A percentile compares a stretch with the other conserved stretches of the same genome.
Evolutionary conservation across 2,329 filamentous ascomycete genomes (phyloP).

Genomic region (Esteya vermicola): DNA sequence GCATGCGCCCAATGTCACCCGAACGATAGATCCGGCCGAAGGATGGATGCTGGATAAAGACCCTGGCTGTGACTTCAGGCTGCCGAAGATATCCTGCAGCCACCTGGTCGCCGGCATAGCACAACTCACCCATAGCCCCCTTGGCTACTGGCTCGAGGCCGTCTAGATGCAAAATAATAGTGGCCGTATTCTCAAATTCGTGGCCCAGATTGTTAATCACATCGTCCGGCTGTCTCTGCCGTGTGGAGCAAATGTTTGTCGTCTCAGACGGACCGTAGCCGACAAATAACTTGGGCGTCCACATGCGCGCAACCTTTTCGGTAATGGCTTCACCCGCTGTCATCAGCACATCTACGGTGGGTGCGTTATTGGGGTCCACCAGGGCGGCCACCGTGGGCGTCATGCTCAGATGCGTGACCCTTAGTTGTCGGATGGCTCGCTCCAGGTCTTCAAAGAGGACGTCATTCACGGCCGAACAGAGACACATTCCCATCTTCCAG

Average conservation of each 20-base stretch:
- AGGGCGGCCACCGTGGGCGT: conserved; percentile 74
- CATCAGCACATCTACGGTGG: conserved; percentile 59
- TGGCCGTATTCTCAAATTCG: conserved; percentile 62
- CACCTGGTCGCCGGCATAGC: conserved; percentile 76
- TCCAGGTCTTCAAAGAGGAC: conserved; percentile 61
- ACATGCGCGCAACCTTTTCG: conserved; percentile 51
- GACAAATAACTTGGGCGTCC: conserved; percentile 31
- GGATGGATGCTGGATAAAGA: conserved; percentile 53
- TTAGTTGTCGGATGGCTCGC: conserved; percentile 44
- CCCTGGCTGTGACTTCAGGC: conserved; percentile 44
- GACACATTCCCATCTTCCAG: conserved; percentile 63
- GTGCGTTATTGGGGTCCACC: conserved; percentile 54
- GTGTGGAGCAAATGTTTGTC: conserved; percentile 75
- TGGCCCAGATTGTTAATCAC: conserved; percentile 63
- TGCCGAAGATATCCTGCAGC: conserved; percentile 59
- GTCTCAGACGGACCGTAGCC: conserved; percentile 73
- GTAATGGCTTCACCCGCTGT: conserved; percentile 73
- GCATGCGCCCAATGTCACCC: conserved; percentile 68
- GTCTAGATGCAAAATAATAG: conserved; percentile 41
- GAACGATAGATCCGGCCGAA: conserved; percentile 69
- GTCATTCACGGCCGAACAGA: conserved; percentile 65
- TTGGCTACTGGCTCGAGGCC: conserved; percentile 42
- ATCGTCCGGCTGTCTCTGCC: conserved; percentile 42
- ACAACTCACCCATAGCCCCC: conserved; percentile 69
- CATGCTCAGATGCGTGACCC: conserved; percentile 67